A percentile compares a stretch with the other conserved stretches of the same genome.
phyloP scores from a whole-genome alignment of 2,329 filamentous ascomycete genomes.

The Verticillium isaacii region DNA sequence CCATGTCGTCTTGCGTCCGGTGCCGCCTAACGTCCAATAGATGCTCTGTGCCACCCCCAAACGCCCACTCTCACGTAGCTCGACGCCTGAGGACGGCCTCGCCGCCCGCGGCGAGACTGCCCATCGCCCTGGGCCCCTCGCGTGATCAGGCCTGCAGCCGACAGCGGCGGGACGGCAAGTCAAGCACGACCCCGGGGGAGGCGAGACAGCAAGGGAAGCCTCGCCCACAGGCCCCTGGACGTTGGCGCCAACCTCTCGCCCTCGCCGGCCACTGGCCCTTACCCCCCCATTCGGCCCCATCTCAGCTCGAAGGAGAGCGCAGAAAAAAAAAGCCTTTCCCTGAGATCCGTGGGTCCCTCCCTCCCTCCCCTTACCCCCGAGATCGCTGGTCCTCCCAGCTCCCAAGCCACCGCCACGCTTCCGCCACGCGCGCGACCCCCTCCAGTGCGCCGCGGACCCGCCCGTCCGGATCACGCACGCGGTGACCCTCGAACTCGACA shows the following conservation, averaged over 20 bases:
- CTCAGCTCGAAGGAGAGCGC: not conserved
- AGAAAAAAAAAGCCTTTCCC: not conserved
- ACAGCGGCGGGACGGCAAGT: not conserved
- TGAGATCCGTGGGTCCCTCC: slow-evolving; percentile 12
- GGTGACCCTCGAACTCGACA: slow-evolving; percentile 75
- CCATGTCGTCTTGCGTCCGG: slow-evolving; percentile 12
- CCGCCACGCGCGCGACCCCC: slow-evolving; percentile 52
- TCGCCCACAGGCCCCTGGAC: not conserved
- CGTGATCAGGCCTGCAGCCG: not conserved
- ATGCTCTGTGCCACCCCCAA: slow-evolving; percentile 1
- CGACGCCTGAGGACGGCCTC: slow-evolving; percentile 1
- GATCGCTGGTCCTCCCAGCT: slow-evolving; percentile 54
- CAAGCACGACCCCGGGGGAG: not conserved
- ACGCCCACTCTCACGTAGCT: not conserved
- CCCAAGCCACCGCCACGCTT: slow-evolving; percentile 63
- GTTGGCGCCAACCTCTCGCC: not conserved
- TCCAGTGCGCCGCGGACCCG: slow-evolving; percentile 57
- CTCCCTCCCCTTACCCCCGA: slow-evolving; percentile 11
- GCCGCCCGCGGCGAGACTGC: not conserved
- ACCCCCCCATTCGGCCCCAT: not conserved
- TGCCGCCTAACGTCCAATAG: slow-evolving; percentile 9
- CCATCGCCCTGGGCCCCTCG: not conserved
- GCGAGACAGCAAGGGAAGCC: not conserved
- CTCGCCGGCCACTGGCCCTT: not conserved
- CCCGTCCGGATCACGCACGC: slow-evolving; percentile 44